Evolutionary conservation across 1,139 yeast genomes (phyloP), one percentile per base, ranked within the genome.

Genomic region (Sugiyamaella neomexicana): DNA sequence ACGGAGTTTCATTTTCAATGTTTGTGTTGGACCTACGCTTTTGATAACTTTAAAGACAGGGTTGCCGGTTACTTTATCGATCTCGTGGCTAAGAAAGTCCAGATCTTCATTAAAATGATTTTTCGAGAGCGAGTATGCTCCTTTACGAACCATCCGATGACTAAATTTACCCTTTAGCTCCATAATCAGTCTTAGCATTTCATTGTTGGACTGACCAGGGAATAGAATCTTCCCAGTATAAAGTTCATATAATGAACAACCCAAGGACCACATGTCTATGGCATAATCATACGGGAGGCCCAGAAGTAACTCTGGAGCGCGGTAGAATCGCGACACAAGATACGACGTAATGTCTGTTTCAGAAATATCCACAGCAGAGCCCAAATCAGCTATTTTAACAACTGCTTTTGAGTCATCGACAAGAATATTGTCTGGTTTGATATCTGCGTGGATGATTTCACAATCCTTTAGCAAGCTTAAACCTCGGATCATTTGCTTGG

Each of bases 271-370:
- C 39, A 87, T 78, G 69, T 89, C 97, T 1, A 89, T 81, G 0
- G 91, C 91, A 13, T 79, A 82, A 1, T 90, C 86, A 69, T 95
- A 89, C n/a, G 95, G 91, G 25, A 80, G 75, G 0, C 96, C 96
- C 39, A 90, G 72, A 1, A 90, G 89, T 60, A 90, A 85, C 68
- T 90, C 97, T 0, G 97, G 97, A 0, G 97, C 97, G 58, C 97
- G 75, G 70, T 90, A 90, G 70, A 89, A 96, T 57, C 97, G 77
- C 17, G 74, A 89, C 23, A 89, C 96, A 7, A 90, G 91, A 69
- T 89, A 89, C 63, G 90, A 96, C 0, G 97, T 88, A 74, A 86
- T 76, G 60, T 86, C 88, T 13, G 89, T 91, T 34, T 58, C 60
- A 0, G 89, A 83, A 62, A 83, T 82, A 23, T 83, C 86, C 23